These are phyloP conservation scores for Euryodendron excelsum DNA, from an alignment of 148 eudicot genomes.

Conservation along the genomic window DNA sequence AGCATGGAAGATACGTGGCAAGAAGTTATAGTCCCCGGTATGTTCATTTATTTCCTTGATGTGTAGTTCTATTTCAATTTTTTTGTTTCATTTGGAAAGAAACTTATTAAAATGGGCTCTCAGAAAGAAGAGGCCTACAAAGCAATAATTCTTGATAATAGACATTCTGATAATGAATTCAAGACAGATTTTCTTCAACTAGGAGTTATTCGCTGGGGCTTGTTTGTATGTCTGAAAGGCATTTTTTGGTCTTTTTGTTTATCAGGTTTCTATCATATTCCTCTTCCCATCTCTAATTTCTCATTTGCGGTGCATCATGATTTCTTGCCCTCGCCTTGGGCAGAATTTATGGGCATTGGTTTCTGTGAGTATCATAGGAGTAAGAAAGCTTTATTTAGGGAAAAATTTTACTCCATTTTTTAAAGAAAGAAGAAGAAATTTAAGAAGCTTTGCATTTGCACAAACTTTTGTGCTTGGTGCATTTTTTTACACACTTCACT, in stretches of 20 bases:
- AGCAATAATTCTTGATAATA: not conserved
- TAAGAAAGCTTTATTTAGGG: not conserved
- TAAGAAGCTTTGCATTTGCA: not conserved
- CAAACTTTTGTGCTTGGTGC: not conserved
- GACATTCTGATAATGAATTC: not conserved
- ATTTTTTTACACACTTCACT: not conserved
- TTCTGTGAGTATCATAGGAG: not conserved
- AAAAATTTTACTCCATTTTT: not conserved
- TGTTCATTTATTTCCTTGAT: not conserved
- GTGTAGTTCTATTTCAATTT: not conserved
- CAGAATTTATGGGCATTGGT: not conserved
- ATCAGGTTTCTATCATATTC: not conserved
- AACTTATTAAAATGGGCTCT: not conserved
- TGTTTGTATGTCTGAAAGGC: slow-evolving; percentile 4
- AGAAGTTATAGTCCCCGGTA: slow-evolving; percentile 94
- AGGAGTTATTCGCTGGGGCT: slow-evolving; percentile 4
- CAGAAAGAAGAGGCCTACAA: not conserved
- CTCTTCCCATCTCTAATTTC: not conserved
- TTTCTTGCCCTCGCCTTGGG: not conserved
- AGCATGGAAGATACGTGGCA: slow-evolving; percentile 95
- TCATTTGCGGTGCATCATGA: not conserved
- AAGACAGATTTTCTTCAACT: not conserved
- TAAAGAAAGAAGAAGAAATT: not conserved
- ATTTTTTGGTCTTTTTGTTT: not conserved
- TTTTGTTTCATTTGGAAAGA: not conserved